These are phyloP conservation scores for Penicillium alfredii DNA, from an alignment of 495 filamentous ascomycete species.

Conservation along the genomic window DNA sequence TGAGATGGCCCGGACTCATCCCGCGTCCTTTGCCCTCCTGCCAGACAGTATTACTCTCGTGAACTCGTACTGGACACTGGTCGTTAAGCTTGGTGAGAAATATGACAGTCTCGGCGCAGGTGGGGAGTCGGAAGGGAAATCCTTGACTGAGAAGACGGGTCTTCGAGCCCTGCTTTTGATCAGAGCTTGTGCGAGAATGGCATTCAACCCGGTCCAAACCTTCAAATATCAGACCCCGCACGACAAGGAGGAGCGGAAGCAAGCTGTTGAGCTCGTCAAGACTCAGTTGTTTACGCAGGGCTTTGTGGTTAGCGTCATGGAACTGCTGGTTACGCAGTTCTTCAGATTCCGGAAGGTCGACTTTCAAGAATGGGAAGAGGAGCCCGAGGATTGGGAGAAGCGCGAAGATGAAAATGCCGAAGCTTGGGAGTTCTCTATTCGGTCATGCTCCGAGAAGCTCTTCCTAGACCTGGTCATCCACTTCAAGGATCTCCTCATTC, in stretches of 20 bases:
- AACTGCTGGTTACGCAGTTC: conserved; percentile 75
- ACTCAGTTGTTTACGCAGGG: conserved; percentile 64
- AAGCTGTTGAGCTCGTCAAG: conserved; percentile 59
- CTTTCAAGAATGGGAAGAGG: conserved; percentile 83
- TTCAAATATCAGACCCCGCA: conserved; percentile 72
- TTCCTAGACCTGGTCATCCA: conserved; percentile 87
- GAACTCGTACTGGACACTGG: conserved; percentile 75
- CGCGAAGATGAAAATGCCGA: conserved; percentile 73
- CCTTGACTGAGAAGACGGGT: conserved; percentile 66
- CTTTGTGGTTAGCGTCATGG: conserved; percentile 71
- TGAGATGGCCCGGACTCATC: conserved; percentile 69
- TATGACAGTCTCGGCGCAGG: conserved; percentile 51
- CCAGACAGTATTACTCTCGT: conserved; percentile 71
- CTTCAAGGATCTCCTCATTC: conserved; percentile 70
- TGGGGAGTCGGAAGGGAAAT: conserved; percentile 44
- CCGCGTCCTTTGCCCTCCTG: conserved; percentile 73
- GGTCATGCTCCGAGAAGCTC: conserved; percentile 86
- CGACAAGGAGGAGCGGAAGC: conserved; percentile 62
- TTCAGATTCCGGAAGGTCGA: conserved; percentile 83
- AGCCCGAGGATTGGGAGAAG: conserved; percentile 88
- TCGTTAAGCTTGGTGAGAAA: conserved; percentile 65
- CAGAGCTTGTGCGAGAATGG: conserved; percentile 77
- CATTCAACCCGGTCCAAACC: conserved; percentile 68
- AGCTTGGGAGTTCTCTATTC: conserved; percentile 80
- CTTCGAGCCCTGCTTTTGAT: conserved; percentile 77